A percentile compares a stretch with the other conserved stretches of the same genome.
Evolutionary conservation across 805 yeast species (phyloP).

Genomic region (Dipodascopsis uninucleata): DNA sequence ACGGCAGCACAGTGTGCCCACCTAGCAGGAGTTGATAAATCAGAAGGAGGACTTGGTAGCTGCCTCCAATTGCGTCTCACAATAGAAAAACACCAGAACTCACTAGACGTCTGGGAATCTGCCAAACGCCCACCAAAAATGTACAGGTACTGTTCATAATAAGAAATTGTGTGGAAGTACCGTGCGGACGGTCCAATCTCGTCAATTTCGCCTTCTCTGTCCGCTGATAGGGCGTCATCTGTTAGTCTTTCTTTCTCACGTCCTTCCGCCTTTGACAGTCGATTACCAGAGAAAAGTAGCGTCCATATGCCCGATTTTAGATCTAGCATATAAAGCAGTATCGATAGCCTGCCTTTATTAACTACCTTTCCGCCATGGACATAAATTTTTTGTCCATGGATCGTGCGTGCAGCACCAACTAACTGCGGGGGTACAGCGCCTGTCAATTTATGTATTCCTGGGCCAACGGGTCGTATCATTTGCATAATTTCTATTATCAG

Average conservation of each 20-base stretch:
- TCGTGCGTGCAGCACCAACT: slow-evolving; percentile 16
- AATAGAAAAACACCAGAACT: slow-evolving; percentile 19
- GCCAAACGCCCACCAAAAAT: slow-evolving; percentile 18
- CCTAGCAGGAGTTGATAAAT: slow-evolving; percentile 2
- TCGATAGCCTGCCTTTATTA: slow-evolving; percentile 4
- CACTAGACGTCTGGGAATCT: slow-evolving; percentile 7
- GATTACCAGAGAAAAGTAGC: not conserved
- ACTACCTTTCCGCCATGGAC: slow-evolving; percentile 23
- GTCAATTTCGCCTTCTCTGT: too few relatives aligned
- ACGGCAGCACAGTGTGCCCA: slow-evolving; percentile 25
- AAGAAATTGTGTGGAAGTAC: slow-evolving; percentile 18
- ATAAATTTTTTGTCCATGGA: slow-evolving; percentile 4
- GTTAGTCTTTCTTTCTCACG: too few relatives aligned
- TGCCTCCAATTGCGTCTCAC: slow-evolving; percentile 7
- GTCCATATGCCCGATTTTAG: slow-evolving; percentile 15
- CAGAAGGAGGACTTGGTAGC: slow-evolving; percentile 7
- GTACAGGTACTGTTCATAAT: slow-evolving; percentile 9
- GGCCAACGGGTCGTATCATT: too few relatives aligned
- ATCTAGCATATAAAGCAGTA: slow-evolving; percentile 18
- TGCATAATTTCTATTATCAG: too few relatives aligned
- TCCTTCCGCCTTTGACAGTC: not conserved
- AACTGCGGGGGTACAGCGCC: slow-evolving; percentile 24
- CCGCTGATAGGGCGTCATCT: too few relatives aligned
- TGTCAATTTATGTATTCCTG: slow-evolving; percentile 4
- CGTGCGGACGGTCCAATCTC: slow-evolving; percentile 10